phyloP scores from a whole-genome alignment of 2,329 filamentous ascomycete species.

The Ophiostoma novo-ulmi region DNA sequence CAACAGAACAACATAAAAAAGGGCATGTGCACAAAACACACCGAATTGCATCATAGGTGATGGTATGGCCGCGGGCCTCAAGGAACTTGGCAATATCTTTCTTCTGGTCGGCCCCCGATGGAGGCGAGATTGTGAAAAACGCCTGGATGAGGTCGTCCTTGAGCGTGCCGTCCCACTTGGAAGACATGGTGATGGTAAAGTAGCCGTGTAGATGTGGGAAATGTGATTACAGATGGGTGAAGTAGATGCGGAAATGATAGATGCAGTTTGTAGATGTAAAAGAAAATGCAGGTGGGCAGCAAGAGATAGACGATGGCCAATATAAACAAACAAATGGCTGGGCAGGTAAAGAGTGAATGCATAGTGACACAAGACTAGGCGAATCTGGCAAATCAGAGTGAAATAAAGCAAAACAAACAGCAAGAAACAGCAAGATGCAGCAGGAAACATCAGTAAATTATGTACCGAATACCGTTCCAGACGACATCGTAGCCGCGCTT shows the following conservation, averaged over 20 bases:
- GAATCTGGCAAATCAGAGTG: not conserved
- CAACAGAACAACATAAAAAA: not conserved
- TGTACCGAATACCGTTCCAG: slow-evolving; percentile 38
- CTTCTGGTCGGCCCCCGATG: slow-evolving; percentile 26
- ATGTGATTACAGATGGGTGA: not conserved
- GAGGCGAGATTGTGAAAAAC: slow-evolving; percentile 20
- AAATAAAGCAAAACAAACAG: not conserved
- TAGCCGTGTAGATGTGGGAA: not conserved
- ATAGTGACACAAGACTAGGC: not conserved
- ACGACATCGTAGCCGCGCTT: slow-evolving; percentile 30
- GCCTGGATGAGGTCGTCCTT: slow-evolving; percentile 27
- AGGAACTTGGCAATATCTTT: slow-evolving; percentile 25
- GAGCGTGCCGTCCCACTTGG: slow-evolving; percentile 25
- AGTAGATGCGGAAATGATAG: not conserved
- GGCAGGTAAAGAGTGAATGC: not conserved
- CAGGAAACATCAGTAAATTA: not conserved
- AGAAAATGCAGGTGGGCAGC: too few species aligned
- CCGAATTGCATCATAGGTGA: slow-evolving; percentile 31
- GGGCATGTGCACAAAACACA: slow-evolving; percentile 16
- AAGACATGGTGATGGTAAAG: slow-evolving; percentile 14
- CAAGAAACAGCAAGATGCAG: not conserved
- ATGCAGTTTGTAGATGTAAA: not conserved
- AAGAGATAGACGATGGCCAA: not conserved
- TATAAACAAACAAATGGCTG: not conserved
- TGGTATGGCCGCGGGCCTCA: slow-evolving; percentile 26